These are phyloP conservation scores for Boeremia exigua DNA, from an alignment of 2,329 filamentous ascomycete species.

Conservation along the genomic window DNA sequence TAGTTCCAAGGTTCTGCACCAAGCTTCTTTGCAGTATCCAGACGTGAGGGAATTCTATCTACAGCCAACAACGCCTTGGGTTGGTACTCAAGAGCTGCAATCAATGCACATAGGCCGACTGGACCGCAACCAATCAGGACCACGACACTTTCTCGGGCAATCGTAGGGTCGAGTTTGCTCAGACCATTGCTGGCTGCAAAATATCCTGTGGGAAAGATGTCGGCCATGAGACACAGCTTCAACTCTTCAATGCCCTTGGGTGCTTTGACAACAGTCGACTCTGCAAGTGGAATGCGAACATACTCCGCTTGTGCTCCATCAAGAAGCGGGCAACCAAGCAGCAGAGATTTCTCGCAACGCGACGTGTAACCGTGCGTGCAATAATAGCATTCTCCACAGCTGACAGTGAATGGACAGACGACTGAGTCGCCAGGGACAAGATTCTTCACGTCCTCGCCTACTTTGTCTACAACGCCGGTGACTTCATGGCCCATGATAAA, in stretches of 20 bases:
- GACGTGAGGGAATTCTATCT: conserved; percentile 73
- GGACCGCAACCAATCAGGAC: conserved; percentile 80
- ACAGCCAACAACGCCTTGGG: conserved; percentile 77
- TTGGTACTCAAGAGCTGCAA: conserved; percentile 72
- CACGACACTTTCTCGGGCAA: conserved; percentile 69
- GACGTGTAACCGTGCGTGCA: conserved; percentile 77
- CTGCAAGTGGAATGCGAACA: conserved; percentile 34
- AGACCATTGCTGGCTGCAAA: conserved; percentile 81
- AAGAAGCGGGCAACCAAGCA: too few relatives aligned
- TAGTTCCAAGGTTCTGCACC: conserved; percentile 85
- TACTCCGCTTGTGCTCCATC: conserved; percentile 77
- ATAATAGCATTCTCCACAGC: conserved; percentile 74
- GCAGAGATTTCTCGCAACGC: conserved; percentile 62
- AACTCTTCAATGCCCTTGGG: neutral
- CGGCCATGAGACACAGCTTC: conserved; percentile 66
- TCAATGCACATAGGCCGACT: conserved; percentile 79
- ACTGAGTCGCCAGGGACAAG: conserved; percentile 76
- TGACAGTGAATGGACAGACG: conserved; percentile 76
- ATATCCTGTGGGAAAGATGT: conserved; percentile 82
- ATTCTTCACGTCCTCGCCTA: conserved; percentile 69
- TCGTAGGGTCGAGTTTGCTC: conserved; percentile 61
- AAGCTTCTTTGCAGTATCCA: conserved; percentile 71
- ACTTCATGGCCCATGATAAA: conserved; percentile 83
- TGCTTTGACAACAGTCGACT: too few relatives aligned
- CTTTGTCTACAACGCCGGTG: conserved; percentile 72